Percentiles rank a stretch among this genome's conserved stretches.
phyloP scores from a whole-genome alignment of 2,329 filamentous ascomycete species.

The Aspergillus costaricaensis region DNA sequence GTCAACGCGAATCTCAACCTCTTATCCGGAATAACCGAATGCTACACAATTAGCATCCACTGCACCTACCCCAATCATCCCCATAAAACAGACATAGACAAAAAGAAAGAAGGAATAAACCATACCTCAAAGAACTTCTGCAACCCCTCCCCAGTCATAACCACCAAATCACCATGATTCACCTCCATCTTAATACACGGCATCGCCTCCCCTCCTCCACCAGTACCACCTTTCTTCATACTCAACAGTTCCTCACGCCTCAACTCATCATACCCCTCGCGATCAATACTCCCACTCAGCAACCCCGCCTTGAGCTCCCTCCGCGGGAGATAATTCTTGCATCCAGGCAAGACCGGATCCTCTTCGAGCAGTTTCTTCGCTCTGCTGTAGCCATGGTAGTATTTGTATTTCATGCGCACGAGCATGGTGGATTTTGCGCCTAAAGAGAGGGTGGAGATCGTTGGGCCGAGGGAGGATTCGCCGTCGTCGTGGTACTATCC shows the following conservation, averaged over 20 bases:
- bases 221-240: constrained; percentile 25
- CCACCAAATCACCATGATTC: constrained; percentile 58
- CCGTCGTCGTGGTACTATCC: constrained; percentile 61
- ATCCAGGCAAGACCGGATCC: constrained; percentile 38
- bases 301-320: constrained; percentile 25
- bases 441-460: constrained; percentile 57
- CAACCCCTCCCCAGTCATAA: constrained; percentile 59
- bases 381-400: constrained; percentile 38
- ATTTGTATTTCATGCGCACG: constrained; percentile 57
- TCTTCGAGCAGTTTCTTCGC: constrained; percentile 22
- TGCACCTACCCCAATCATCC: too few relatives aligned
- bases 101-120: not conserved
- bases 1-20: constrained; percentile 41
- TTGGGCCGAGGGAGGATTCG: constrained; percentile 57
- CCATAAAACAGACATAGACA: too few relatives aligned
- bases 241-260: constrained; percentile 24
- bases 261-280: constrained; percentile 23
- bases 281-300: constrained; percentile 21
- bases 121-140: constrained; percentile 58
- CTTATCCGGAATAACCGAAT: constrained; percentile 33
- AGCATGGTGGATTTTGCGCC: constrained; percentile 56
- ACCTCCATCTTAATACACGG: constrained; percentile 49
- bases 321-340: constrained; percentile 28
- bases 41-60: constrained; percentile 21
- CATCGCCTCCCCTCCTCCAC: constrained; percentile 32